Conservation (phyloP, 805 yeast genomes). For the Saccharomycopsis sp. region DNA sequence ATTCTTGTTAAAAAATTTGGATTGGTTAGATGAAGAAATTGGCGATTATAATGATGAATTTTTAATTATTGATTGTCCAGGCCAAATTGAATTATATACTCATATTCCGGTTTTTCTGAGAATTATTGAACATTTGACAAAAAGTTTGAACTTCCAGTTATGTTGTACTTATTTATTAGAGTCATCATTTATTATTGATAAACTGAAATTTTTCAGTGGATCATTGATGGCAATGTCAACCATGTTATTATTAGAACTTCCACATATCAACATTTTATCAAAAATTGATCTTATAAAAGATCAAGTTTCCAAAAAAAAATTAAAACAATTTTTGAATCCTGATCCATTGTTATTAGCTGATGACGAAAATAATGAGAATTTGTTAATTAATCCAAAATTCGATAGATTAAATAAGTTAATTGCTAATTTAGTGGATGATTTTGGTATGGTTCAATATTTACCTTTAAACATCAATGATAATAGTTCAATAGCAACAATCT, state of each 20-base stretch:
- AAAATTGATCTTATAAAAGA: slow-evolving; percentile 81
- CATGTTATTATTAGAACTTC: slow-evolving; percentile 89
- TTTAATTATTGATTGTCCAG: slow-evolving; percentile 92
- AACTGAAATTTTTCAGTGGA: slow-evolving; percentile 89
- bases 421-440: slow-evolving; percentile 88
- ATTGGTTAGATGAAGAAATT: slow-evolving; percentile 95
- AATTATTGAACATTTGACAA: slow-evolving; percentile 74
- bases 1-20: slow-evolving; percentile 76
- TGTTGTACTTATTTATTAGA: slow-evolving; percentile 91
- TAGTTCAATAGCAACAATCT: slow-evolving; percentile 67
- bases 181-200: slow-evolving; percentile 88
- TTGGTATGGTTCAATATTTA: slow-evolving; percentile 96
- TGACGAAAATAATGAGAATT: slow-evolving; percentile 36
- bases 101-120: slow-evolving; percentile 91
- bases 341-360: slow-evolving; percentile 68
- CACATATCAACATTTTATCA: slow-evolving; percentile 85
- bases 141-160: slow-evolving; percentile 68
- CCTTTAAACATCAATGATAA: slow-evolving; percentile 77
- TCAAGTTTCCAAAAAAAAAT: slow-evolving; percentile 60
- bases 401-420: slow-evolving; percentile 67
- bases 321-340: slow-evolving; percentile 82
- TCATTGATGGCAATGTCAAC: slow-evolving; percentile 97
- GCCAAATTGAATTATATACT: slow-evolving; percentile 89
- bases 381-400: slow-evolving; percentile 43
- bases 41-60: slow-evolving; percentile 95